A percentile compares a stretch with the other conserved stretches of the same genome.
Evolutionary conservation across 2,329 filamentous ascomycete genomes (phyloP).

Genomic region (Paecilomyces dactylethromorphus): DNA sequence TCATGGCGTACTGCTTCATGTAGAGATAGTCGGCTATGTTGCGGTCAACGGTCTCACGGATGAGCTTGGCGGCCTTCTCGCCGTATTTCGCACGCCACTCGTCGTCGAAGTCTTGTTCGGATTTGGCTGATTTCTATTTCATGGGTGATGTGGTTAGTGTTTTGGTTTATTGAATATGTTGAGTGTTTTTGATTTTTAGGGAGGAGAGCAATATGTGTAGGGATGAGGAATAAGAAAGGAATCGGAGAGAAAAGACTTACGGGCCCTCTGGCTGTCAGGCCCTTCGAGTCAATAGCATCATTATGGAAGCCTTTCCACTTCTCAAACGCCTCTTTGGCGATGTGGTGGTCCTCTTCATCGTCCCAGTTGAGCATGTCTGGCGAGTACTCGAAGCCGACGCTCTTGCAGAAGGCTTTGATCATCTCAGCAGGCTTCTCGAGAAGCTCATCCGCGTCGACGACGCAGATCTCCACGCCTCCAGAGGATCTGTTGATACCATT

Average conservation of each 20-base stretch:
- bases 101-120: conserved; percentile 50
- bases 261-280: conserved; percentile 56
- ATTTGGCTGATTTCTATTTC: conserved; percentile 28
- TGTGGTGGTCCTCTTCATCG: conserved; percentile 61
- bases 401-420: conserved; percentile 72
- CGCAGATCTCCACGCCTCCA: conserved; percentile 60
- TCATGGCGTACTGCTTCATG: conserved; percentile 59
- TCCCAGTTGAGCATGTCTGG: conserved; percentile 81
- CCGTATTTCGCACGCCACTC: conserved; percentile 59
- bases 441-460: conserved; percentile 90
- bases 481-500: conserved; percentile 12
- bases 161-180: neutral
- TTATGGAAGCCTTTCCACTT: conserved; percentile 98
- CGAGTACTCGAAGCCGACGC: conserved; percentile 69
- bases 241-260: conserved; percentile 23
- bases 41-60: conserved; percentile 52
- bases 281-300: conserved; percentile 78
- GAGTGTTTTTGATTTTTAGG: neutral
- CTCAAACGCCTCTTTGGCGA: conserved; percentile 72
- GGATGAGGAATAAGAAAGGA: neutral
- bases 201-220: conserved; percentile 5
- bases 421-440: conserved; percentile 74
- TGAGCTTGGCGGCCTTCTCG: conserved; percentile 51
- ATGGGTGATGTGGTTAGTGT: neutral
- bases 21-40: conserved; percentile 58